Conservation (phyloP, 768 basidiomycete genomes). For the Rhodotorula taiwanensis region DNA sequence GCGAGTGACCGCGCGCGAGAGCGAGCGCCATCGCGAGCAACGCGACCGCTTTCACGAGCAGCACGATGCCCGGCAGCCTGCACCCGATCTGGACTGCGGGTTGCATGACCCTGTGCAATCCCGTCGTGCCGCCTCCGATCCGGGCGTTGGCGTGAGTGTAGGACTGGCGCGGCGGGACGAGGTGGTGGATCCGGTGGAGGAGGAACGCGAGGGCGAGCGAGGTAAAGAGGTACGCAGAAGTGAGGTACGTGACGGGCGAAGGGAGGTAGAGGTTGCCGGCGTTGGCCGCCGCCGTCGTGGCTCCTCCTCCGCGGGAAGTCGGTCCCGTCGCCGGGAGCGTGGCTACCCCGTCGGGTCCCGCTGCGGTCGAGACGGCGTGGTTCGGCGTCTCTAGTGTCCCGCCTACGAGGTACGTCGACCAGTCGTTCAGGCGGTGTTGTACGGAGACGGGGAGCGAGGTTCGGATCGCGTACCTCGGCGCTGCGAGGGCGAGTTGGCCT, state of each 20-base stretch:
- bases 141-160: background rate
- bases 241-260: conserved; percentile 18
- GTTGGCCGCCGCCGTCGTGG: background rate
- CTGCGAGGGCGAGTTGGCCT: background rate
- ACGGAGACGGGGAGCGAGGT: background rate
- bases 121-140: background rate
- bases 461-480: background rate
- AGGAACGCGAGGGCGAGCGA: conserved; percentile 28
- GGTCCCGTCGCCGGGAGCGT: too few species aligned
- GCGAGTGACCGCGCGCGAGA: background rate
- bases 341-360: too few species aligned
- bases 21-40: background rate
- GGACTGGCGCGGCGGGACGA: conserved; percentile 15
- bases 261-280: background rate
- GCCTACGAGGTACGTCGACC: too few species aligned
- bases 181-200: conserved; percentile 30
- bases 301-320: too few species aligned
- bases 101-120: background rate
- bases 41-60: conserved; percentile 1
- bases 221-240: conserved; percentile 23
- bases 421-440: background rate
- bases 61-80: conserved; percentile 1
- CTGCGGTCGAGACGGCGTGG: too few species aligned
- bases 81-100: background rate
- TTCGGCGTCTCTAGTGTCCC: too few species aligned